Evolutionary conservation across 345 rosid species (phyloP), one percentile per base, ranked within the genome.

Genomic region (Salix arbutifolia): DNA sequence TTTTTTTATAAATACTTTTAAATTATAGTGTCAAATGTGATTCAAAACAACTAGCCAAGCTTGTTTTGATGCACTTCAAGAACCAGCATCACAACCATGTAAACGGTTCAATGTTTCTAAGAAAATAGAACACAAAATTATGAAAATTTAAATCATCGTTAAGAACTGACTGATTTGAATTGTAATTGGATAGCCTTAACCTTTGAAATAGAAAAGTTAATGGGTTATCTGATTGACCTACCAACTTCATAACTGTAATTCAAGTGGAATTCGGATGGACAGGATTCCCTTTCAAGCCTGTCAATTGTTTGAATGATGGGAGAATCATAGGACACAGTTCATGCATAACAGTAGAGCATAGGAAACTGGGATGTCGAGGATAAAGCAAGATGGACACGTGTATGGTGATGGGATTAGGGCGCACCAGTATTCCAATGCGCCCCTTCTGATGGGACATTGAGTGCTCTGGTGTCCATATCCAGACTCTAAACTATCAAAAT

Each of bases 341-440:
- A 46, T n/a, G 3, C 35, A 53, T 9, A 8, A 6, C 5, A 70
- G 69, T 4, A 33, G 70, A 62, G 65, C 60, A 17, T 33, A 28
- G 71, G 70, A 71, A 62, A 26, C 70, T 18, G 65, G 74, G 79
- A 12, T 76, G 74, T 28, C 42, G 23, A 56, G 74, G 37, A 26
- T 68, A 13, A 58, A 48, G 10, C 21, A 31, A 14, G 46, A 33
- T 9, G 76, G 38, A 48, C 16, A 52, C 37, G 71, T 52, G 71
- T 18, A 65, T 21, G 80, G 76, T 70, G 81, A 76, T 76, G 13
- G 58, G 77, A 21, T 5, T 66, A 52, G 69, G 75, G 25, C 62
- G 71, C 81, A 71, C 61, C 50, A 71, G 23, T 9, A 65, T n/a
- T 12, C 31, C 16, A 25, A 74, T 8, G n/a, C 12, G 72, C n/a